Base-by-base conservation (phyloP, 2,329 filamentous ascomycete species). In the Colletotrichum melonis region DNA sequence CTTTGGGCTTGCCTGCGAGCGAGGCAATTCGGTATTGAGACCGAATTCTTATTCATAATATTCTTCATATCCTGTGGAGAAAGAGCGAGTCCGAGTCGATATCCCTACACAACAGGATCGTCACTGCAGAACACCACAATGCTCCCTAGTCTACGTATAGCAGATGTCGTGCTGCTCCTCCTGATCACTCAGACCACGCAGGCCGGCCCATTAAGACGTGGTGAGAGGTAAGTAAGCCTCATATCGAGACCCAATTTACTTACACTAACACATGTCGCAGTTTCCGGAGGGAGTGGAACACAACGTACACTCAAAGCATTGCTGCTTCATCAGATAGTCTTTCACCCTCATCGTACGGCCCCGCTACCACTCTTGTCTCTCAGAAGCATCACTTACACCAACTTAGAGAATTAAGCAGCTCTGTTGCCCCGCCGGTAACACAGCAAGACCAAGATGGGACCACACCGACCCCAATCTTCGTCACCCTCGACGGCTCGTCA, bases 201-300 rank as follows among this genome's bases (percentile, higher is more conserved):
- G 73, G 74, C 74, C 28, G 74, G 74, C 56, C 74, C 74, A 52
- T 35, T 76, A 52, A 75, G 73, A 54, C 74, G 73, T 63, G 66
- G 30, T 14, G 69, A 63, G 58, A 75, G 63, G 35, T 52, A 4
- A 49, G 68, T 72, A 54, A 2, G 42, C 24, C 22, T 46, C 46
- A 26, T 22, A 49, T 5, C 12, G 8, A 11, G 30, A 3, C 1
- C 9, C 9, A 7, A 7, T 6, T 4, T 52, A 30, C 24, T 9
- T 16, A 3, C 9, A 12, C 56, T 71, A 14, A 73, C 49, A 28
- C 26, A 12, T 5, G 2, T 22, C 12, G 16, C 49, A 73, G 67
- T 19, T 57, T 52, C 9, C 38, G 35, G 24, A 54, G 56, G 19
- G 71, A 63, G 22, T 71, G 71, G 71, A 73, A 73, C 30, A 49